Percentiles rank a stretch among this genome's conserved stretches.
These are phyloP conservation scores for Diospyros kaki DNA, from an alignment of 148 eudicot genomes.

Conservation along the genomic window DNA sequence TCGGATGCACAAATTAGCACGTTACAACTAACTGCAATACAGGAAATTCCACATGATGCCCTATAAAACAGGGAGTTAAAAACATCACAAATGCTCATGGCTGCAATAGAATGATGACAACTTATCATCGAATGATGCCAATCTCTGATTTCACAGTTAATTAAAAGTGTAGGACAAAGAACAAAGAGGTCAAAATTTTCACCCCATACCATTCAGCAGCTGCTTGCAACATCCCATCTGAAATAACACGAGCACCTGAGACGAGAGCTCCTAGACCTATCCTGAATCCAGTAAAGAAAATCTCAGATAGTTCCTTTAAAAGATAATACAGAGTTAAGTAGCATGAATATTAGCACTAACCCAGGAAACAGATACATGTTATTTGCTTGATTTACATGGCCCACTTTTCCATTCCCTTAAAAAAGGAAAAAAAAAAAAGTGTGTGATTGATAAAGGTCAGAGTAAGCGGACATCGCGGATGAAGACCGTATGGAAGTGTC, in stretches of 20 bases:
- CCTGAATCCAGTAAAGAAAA: constrained; percentile 43
- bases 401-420: constrained; percentile 87
- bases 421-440: neutral
- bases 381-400: constrained; percentile 98
- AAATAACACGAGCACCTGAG: constrained; percentile 82
- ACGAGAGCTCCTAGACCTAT: constrained; percentile 94
- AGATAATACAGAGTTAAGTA: constrained; percentile 3
- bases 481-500: neutral
- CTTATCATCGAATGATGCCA: neutral
- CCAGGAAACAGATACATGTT: constrained; percentile 99
- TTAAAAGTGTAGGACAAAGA: neutral
- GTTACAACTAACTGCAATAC: neutral
- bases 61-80: neutral
- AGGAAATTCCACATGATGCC: neutral
- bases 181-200: constrained; percentile 4
- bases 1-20: neutral
- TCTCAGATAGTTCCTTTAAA: constrained; percentile 2
- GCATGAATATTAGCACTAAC: constrained; percentile 38
- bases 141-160: neutral
- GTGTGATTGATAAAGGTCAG: neutral
- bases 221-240: constrained; percentile 96
- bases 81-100: neutral
- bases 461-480: neutral
- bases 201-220: constrained; percentile 79
- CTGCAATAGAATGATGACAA: neutral